phyloP scores from a whole-genome alignment of 305 asterid species.

The Salvia sclarea region DNA sequence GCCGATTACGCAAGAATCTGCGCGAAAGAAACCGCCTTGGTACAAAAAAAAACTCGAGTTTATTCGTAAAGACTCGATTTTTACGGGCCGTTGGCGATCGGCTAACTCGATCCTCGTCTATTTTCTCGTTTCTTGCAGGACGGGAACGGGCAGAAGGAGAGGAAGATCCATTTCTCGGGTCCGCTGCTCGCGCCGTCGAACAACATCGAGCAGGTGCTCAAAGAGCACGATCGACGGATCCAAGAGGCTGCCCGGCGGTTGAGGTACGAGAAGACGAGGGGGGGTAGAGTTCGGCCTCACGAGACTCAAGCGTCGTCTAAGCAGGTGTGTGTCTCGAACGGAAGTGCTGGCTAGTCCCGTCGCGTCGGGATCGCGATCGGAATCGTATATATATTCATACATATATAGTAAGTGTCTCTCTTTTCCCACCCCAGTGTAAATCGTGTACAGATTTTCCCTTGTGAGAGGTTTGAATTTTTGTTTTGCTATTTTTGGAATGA shows the following conservation, averaged over 20 bases:
- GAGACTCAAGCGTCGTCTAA: constrained; percentile 34
- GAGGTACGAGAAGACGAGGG: constrained; percentile 59
- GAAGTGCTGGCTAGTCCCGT: constrained; percentile 30
- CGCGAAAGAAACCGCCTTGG: constrained; percentile 46
- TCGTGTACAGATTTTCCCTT: constrained; percentile 36
- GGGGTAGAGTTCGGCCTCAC: constrained; percentile 48
- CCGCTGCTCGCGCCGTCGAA: constrained; percentile 66
- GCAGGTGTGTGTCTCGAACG: constrained; percentile 34
- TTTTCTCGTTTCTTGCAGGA: constrained; percentile 35
- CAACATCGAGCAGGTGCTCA: constrained; percentile 81
- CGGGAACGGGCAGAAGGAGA: constrained; percentile 49
- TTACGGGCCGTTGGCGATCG: background rate
- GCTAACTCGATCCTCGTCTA: background rate
- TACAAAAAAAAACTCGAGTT: too few relatives aligned
- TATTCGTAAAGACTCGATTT: background rate
- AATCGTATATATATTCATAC: background rate
- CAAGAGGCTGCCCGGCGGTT: constrained; percentile 76
- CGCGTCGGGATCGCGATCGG: constrained; percentile 10
- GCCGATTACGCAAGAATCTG: constrained; percentile 45
- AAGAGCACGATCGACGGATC: constrained; percentile 85
- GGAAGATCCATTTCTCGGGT: constrained; percentile 68
- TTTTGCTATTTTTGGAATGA: constrained; percentile 27
- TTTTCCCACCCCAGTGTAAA: constrained; percentile 25
- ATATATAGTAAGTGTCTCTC: background rate
- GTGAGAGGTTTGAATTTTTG: constrained; percentile 7